These are phyloP conservation scores for Zygosaccharomyces lentus DNA, from an alignment of 805 yeast genomes.

Conservation along the genomic window DNA sequence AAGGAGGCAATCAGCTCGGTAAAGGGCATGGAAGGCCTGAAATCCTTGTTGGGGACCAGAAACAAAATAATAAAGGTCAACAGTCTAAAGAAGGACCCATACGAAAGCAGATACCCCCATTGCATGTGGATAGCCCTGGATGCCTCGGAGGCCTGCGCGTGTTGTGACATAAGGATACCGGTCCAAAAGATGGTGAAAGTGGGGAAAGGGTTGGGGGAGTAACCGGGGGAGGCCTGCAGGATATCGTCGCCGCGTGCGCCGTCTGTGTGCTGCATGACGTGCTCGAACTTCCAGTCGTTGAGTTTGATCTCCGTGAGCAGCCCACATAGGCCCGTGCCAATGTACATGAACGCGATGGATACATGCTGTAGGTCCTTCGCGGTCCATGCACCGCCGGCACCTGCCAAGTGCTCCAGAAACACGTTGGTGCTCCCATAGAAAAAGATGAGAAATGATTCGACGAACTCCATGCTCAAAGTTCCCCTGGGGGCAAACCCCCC, in stretches of 20 bases:
- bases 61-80: conserved; percentile 55
- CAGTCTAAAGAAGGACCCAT: conserved; percentile 74
- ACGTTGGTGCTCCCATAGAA: conserved; percentile 88
- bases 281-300: conserved; percentile 53
- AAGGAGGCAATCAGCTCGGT: conserved; percentile 81
- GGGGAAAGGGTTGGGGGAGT: conserved; percentile 92
- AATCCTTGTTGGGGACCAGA: conserved; percentile 37
- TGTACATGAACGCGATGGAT: conserved; percentile 84
- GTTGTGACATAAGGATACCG: conserved; percentile 92
- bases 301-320: conserved; percentile 69
- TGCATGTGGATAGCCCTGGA: conserved; percentile 81
- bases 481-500: conserved; percentile 36
- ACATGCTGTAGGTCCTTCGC: conserved; percentile 88
- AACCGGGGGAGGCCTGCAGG: conserved; percentile 58
- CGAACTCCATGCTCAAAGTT: conserved; percentile 74
- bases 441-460: conserved; percentile 75
- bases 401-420: conserved; percentile 83
- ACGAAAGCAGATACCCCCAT: conserved; percentile 87
- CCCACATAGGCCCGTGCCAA: conserved; percentile 93
- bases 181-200: conserved; percentile 93
- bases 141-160: conserved; percentile 73
- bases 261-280: conserved; percentile 33
- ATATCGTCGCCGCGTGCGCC: conserved; percentile 14
- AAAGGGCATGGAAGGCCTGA: conserved; percentile 65
- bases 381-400: conserved; percentile 76